phyloP scores from a whole-genome alignment of 345 rosid species.

The Diplotaxis tenuifolia region DNA sequence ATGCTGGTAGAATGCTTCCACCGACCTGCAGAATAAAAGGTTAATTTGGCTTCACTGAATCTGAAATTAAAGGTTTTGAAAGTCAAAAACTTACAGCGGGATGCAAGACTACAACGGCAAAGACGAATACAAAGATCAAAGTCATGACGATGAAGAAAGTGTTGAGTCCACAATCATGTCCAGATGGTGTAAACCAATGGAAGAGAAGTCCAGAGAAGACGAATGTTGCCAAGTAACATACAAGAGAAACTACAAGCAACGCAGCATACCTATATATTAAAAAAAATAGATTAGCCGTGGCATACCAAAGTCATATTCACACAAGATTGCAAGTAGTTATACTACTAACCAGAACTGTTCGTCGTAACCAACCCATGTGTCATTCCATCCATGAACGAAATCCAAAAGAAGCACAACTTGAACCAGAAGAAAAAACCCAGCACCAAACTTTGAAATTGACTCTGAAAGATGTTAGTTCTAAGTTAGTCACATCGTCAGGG shows the following conservation, averaged over 20 bases:
- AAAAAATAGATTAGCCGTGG: not conserved
- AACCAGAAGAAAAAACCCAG: slow-evolving; percentile 92
- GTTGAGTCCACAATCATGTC: slow-evolving; percentile 95
- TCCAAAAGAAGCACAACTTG: slow-evolving; percentile 99
- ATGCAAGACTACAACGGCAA: slow-evolving; percentile 82
- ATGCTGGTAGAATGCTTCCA: slow-evolving; percentile 95
- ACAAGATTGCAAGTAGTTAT: not conserved
- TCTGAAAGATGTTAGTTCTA: slow-evolving; percentile 47
- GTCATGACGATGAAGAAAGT: slow-evolving; percentile 78
- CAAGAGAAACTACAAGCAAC: slow-evolving; percentile 75
- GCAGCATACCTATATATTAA: slow-evolving; percentile 67
- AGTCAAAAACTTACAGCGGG: slow-evolving; percentile 74
- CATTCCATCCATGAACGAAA: slow-evolving; percentile 99
- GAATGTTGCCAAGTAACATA: slow-evolving; percentile 76
- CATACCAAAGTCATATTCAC: slow-evolving; percentile 6
- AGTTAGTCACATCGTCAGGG: not conserved
- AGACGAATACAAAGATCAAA: slow-evolving; percentile 62
- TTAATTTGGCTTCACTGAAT: not conserved
- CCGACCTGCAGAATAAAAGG: slow-evolving; percentile 57
- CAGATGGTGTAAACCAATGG: slow-evolving; percentile 96
- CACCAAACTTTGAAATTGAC: slow-evolving; percentile 86
- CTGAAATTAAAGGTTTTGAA: not conserved
- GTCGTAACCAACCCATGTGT: slow-evolving; percentile 93
- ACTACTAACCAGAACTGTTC: slow-evolving; percentile 98
- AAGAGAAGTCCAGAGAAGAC: slow-evolving; percentile 96